These are phyloP conservation scores for Macrophomina pseudophaseolina DNA, from an alignment of 2,329 filamentous ascomycete species.

Conservation along the genomic window DNA sequence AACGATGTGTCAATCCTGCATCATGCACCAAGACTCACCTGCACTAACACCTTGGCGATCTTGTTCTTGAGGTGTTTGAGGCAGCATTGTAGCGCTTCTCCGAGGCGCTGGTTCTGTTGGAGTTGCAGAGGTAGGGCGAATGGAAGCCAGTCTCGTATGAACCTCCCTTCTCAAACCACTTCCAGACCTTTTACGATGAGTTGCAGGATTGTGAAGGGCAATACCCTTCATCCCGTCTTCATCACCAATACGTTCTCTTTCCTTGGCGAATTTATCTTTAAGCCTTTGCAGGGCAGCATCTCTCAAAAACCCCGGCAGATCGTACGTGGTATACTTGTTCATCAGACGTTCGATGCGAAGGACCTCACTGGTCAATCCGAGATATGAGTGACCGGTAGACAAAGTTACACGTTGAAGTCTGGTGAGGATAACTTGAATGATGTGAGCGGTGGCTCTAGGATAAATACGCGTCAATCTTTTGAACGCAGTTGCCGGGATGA, in stretches of 20 bases:
- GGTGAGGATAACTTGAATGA: constrained; percentile 96
- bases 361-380: constrained; percentile 90
- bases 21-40: not conserved
- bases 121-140: constrained; percentile 39
- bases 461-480: constrained; percentile 90
- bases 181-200: constrained; percentile 72
- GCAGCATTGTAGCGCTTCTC: constrained; percentile 29
- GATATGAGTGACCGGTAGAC: constrained; percentile 90
- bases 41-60: constrained; percentile 42
- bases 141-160: constrained; percentile 64
- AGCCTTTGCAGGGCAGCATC: constrained; percentile 81
- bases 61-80: constrained; percentile 36
- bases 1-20: not conserved
- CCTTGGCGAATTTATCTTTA: constrained; percentile 89
- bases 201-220: constrained; percentile 81
- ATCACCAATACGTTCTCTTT: constrained; percentile 78
- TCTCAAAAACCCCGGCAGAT: constrained; percentile 87
- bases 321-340: constrained; percentile 88
- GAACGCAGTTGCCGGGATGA: constrained; percentile 96
- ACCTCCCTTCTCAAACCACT: constrained; percentile 80
- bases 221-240: constrained; percentile 92
- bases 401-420: constrained; percentile 93
- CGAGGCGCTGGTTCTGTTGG: constrained; percentile 31
- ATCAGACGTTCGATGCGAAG: constrained; percentile 91
- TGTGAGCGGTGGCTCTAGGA: constrained; percentile 94